phyloP scores from a whole-genome alignment of 345 rosid species.

The Populus nigra region DNA sequence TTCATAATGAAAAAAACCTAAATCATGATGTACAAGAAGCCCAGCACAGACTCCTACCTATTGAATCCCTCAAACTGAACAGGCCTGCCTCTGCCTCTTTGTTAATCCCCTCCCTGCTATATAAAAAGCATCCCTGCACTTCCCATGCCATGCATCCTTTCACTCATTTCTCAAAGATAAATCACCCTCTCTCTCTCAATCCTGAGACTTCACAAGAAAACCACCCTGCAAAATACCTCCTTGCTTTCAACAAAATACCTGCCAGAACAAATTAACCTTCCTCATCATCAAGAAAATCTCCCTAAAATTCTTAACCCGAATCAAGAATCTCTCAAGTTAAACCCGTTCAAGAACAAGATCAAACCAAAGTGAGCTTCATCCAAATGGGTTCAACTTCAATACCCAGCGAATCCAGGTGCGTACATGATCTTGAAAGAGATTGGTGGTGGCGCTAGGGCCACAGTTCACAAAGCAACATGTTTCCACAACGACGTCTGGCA shows the following conservation, averaged over 20 bases:
- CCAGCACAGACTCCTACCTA: too few relatives aligned
- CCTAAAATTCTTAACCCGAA: too few relatives aligned
- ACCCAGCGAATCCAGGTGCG: constrained; percentile 56
- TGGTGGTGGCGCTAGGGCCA: constrained; percentile 68
- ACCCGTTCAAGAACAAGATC: background rate
- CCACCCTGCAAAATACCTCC: constrained; percentile 14
- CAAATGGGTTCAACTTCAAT: constrained; percentile 27
- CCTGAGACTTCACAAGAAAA: constrained; percentile 36
- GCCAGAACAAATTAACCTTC: background rate
- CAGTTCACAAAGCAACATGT: constrained; percentile 75
- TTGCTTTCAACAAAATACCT: background rate
- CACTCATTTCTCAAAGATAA: background rate
- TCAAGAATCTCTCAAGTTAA: background rate
- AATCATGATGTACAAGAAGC: background rate
- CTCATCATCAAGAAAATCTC: background rate
- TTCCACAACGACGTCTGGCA: constrained; percentile 33
- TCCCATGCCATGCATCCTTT: constrained; percentile 36
- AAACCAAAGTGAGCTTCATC: background rate
- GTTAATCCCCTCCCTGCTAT: background rate
- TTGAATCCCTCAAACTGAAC: background rate
- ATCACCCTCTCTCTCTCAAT: constrained; percentile 7
- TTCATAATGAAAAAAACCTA: background rate
- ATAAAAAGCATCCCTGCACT: background rate
- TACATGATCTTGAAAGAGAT: constrained; percentile 64
- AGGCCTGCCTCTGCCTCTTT: background rate